phyloP scores from a whole-genome alignment of 2,329 filamentous ascomycete species.

The Pseudopithomyces maydicus region DNA sequence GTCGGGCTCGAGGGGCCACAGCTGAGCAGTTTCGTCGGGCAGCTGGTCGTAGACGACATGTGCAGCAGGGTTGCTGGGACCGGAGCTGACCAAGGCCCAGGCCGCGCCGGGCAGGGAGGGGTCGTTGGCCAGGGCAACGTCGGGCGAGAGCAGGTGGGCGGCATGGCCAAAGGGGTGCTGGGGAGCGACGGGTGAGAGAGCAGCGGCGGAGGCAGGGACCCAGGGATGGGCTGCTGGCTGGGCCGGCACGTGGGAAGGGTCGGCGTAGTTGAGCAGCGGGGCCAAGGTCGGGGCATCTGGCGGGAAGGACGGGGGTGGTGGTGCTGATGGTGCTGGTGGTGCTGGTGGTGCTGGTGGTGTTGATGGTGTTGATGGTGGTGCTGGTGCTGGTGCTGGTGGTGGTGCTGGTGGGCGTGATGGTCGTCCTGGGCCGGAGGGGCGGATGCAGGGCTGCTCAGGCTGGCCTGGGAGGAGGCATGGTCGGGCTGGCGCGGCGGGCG shows the following conservation, averaged over 20 bases:
- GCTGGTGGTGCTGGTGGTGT: constrained; percentile 18
- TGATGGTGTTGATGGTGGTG: constrained; percentile 24
- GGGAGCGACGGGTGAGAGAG: constrained; percentile 14
- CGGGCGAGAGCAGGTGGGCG: constrained; percentile 16
- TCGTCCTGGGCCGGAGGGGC: constrained; percentile 19
- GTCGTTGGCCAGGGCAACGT: constrained; percentile 15
- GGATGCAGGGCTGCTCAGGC: constrained; percentile 15
- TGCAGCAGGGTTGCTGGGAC: neutral
- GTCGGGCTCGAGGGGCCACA: constrained; percentile 23
- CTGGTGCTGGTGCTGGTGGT: constrained; percentile 23
- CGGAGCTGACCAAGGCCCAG: constrained; percentile 8
- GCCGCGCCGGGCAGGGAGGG: neutral
- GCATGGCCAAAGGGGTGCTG: constrained; percentile 23
- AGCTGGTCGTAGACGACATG: constrained; percentile 13
- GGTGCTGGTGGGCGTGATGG: constrained; percentile 24
- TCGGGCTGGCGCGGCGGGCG: constrained; percentile 19
- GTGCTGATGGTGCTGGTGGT: constrained; percentile 26
- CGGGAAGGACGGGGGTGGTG: constrained; percentile 29
- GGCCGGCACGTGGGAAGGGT: constrained; percentile 21
- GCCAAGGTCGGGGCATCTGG: constrained; percentile 24
- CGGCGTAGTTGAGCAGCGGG: constrained; percentile 25
- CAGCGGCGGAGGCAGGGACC: constrained; percentile 12
- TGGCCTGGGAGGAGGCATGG: constrained; percentile 8
- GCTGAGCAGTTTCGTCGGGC: constrained; percentile 16
- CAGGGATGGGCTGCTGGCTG: constrained; percentile 25